phyloP scores from a whole-genome alignment of 495 filamentous ascomycete genomes.

The Pyrenopolyporus hunteri region DNA sequence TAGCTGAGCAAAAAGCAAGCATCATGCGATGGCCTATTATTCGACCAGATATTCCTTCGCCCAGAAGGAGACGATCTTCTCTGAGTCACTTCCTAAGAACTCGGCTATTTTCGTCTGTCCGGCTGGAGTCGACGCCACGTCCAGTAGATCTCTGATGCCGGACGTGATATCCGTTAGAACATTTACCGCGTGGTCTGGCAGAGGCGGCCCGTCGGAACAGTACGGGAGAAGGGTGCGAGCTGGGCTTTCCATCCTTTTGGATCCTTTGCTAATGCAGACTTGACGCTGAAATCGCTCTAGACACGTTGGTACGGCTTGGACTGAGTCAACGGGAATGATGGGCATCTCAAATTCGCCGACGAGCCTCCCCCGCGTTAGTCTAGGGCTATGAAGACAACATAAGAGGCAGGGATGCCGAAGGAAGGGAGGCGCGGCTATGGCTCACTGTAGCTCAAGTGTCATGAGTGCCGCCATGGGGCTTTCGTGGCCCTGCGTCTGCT shows the following conservation, averaged over 20 bases:
- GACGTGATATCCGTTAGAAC: conserved; percentile 57
- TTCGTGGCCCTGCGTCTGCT: conserved; percentile 36
- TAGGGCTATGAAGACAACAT: neutral
- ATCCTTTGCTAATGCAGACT: conserved; percentile 11
- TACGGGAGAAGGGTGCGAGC: conserved; percentile 52
- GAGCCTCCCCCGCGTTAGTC: conserved; percentile 32
- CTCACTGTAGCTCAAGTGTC: conserved; percentile 53
- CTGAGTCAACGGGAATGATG: conserved; percentile 44
- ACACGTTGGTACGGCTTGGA: conserved; percentile 31
- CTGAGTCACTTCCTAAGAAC: conserved; percentile 44
- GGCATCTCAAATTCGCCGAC: conserved; percentile 40
- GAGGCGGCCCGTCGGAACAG: conserved; percentile 45
- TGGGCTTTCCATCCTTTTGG: conserved; percentile 24
- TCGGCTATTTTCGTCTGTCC: conserved; percentile 46
- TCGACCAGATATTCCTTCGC: conserved; percentile 47
- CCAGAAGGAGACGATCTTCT: conserved; percentile 55
- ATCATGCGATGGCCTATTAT: conserved; percentile 8
- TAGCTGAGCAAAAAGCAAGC: neutral
- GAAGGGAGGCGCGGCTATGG: neutral
- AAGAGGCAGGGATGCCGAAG: neutral
- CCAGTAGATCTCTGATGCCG: conserved; percentile 55
- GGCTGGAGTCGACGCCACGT: conserved; percentile 41
- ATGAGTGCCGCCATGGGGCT: conserved; percentile 44
- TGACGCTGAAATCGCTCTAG: conserved; percentile 43
- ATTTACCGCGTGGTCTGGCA: conserved; percentile 53